Base-by-base conservation (phyloP, 2,329 filamentous ascomycete species). In the Colletotrichum sp. region DNA sequence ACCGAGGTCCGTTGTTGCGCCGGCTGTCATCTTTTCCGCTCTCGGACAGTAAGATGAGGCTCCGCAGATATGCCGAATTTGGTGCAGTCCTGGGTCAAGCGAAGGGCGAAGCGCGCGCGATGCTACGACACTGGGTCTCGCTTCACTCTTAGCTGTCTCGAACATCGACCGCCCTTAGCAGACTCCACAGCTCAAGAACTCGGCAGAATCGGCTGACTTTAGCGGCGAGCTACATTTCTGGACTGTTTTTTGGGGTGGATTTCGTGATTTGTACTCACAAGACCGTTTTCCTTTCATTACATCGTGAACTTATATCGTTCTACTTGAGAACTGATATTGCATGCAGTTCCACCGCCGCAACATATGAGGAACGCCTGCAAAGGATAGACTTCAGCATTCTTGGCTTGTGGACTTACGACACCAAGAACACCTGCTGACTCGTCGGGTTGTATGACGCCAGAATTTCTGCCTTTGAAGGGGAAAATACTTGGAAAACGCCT, bases 221-320 rank as follows among this genome's bases (percentile, higher is more conserved):
- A 49, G 39, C 39, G 39, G 36, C 36, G 16, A 39, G 36, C 36
- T 30, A 9, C 28, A 30, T 30, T 30, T 9, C 28, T 30, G 28
- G 28, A 30, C 7, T 30, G 28, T 30, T 30, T 3, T 30, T 24
- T 24, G 21, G 21, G 21, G 21, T 24, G 21, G 28, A 30, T 9
- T 30, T 30, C 28, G 28, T 28, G 21, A 24, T 24, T 24, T 24
- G 21, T 36, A 16, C 34, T 16, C 6, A 36, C 6, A 16, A 3
- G 6, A 16, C 3, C 4, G 4, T 18, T 2, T 9, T 39, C 36
- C 3, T 2, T 44, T n/a, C 18, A n/a, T n/a, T n/a, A 0, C 16
- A n/a, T 44, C 16, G 1, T 44, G 8, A 18, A n/a, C 39, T 10
- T 1, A 44, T 18, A 6, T 2, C 2, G 0, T 18, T 18, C 5